Evolutionary conservation across 305 asterid genomes (phyloP).

Genomic region (Fraxinus albicans): DNA sequence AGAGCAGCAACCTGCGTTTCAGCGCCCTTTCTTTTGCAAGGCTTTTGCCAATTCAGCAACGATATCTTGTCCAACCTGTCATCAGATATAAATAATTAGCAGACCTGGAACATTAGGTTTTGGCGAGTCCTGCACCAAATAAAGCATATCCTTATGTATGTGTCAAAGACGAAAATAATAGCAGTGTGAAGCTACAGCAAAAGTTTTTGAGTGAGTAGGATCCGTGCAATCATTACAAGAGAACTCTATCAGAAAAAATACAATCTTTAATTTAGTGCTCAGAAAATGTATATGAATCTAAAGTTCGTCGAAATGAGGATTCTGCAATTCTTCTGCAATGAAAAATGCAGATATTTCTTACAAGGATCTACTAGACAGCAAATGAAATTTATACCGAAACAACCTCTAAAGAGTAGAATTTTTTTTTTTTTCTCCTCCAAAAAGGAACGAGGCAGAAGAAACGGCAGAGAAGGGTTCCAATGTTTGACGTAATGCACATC

Average conservation of each 20-base stretch:
- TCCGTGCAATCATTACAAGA: not conserved
- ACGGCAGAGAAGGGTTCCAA: not conserved
- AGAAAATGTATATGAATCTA: not conserved
- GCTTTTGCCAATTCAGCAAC: slow-evolving; percentile 77
- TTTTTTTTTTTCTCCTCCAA: not conserved
- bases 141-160: not conserved
- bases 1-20: slow-evolving; percentile 80
- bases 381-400: not conserved
- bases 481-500: not conserved
- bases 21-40: slow-evolving; percentile 63
- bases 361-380: not conserved
- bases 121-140: not conserved
- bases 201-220: not conserved
- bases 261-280: not conserved
- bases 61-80: slow-evolving; percentile 82
- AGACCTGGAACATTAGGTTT: slow-evolving; percentile 1
- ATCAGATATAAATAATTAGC: slow-evolving; percentile 13
- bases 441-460: not conserved
- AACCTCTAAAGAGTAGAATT: not conserved
- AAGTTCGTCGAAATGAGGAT: not conserved
- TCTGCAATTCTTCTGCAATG: not conserved
- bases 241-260: not conserved
- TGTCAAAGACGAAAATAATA: too few relatives aligned
- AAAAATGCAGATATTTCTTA: not conserved
- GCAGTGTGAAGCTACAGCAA: not conserved